A percentile compares a stretch with the other conserved stretches of the same genome.
These are phyloP conservation scores for Quercus wislizeni DNA, from an alignment of 306 rosid genomes.

Conservation along the genomic window DNA sequence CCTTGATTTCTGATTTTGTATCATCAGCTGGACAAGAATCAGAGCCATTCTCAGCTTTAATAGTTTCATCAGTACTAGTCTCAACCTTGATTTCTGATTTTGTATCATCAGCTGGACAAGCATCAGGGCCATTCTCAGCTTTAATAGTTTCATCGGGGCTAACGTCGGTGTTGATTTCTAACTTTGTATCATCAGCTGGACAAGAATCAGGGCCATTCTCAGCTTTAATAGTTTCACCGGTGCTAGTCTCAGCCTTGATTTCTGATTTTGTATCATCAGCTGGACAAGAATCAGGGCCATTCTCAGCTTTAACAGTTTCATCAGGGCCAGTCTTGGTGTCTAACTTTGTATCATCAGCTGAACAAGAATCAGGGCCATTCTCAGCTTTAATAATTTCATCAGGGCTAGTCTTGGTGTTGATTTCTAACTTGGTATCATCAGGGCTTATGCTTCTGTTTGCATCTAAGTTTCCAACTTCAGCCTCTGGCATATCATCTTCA, in stretches of 20 bases:
- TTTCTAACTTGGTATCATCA: neutral
- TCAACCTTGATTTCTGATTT: neutral
- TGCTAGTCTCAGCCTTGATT: neutral
- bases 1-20: neutral
- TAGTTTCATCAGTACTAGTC: neutral
- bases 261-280: too few relatives aligned
- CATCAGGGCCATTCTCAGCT: neutral
- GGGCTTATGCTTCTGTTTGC: conserved; percentile 9
- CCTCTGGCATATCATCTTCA: neutral
- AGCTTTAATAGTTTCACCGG: neutral
- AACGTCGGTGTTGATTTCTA: neutral
- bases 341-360: too few relatives aligned
- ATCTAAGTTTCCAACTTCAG: conserved; percentile 6
- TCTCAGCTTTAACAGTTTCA: conserved; percentile 2
- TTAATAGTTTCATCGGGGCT: conserved; percentile 1
- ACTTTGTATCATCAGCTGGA: neutral
- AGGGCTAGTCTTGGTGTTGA: neutral
- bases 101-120: too few relatives aligned
- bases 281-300: neutral
- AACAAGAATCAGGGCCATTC: neutral
- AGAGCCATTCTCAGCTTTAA: conserved; percentile 11
- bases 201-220: neutral
- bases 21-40: too few relatives aligned
- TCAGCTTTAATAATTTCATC: conserved; percentile 3
- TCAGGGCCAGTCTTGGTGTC: neutral